Evolutionary conservation across 768 basidiomycete genomes (phyloP), one percentile per base, ranked within the genome.

Genomic region (Phylloporus rhodoxanthus): DNA sequence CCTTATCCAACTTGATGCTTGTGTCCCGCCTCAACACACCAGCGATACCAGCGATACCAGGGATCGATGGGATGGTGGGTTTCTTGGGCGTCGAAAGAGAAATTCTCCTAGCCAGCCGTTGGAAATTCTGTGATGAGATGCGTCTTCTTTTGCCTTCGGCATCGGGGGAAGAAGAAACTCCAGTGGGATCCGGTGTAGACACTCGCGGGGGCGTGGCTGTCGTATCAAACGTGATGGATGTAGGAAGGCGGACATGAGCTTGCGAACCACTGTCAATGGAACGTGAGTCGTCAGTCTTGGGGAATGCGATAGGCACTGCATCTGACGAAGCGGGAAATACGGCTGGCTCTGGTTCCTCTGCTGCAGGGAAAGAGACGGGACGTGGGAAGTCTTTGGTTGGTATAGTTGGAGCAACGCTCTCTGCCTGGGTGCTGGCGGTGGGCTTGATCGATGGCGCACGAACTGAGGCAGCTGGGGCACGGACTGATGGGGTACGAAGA

Each of bases 91-190:
- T 77, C 9, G 68, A 25, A 73, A 87, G 66, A 9, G 87, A 89
- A 48, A 91, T 83, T 53, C 80, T 74, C 52, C 87, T 73, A 14
- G 87, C 89, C 32, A 91, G 62, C 15, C 87, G 78, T 64, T 89
- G 87, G 74, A 92, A 87, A 60, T 91, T 91, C 64, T 92, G 89
- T 23, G 87, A 85, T 8, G 87, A 83, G 50, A 87, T 88, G 17
- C 87, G 79, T 62, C 85, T 87, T 53, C 87, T 75, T 71, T 88
- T 89, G 29, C 80, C 80, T 59, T 87, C 87, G n/a, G 77, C 63
- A 3, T 85, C 86, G 1, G 75, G 75, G 53, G 86, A 81, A 4
- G 61, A 52, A 55, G 85, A 80, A 25, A 75, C 66, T 8, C 84
- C 84, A 10, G 57, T 38, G 2, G 76, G 77, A 59, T 89, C 85